Base-by-base conservation (phyloP, 2,329 filamentous ascomycete genomes). In the Colletotrichum phormii region DNA sequence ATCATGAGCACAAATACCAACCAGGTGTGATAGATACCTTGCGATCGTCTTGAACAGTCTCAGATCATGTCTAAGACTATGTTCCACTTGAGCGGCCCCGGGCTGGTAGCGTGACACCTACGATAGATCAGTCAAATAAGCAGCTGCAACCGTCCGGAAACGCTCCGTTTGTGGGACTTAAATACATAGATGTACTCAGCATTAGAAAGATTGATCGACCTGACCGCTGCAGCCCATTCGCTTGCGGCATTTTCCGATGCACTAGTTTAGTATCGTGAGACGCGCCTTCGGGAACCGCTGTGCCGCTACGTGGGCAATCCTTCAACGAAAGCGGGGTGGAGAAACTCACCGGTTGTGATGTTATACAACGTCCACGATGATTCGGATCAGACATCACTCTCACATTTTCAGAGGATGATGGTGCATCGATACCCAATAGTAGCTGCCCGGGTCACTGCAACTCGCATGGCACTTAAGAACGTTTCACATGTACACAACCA, bases 21-120 rank as follows among this genome's bases (percentile, higher is more conserved):
- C 24, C 46, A 61, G 4, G 11, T 18, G 11, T 42, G n/a, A 49
- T 51, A 49, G 31, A 37, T 37, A 49, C 22, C 26, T 29, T 18
- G 26, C 11, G 58, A 69, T 54, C n/a, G 33, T 22, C 31, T 42
- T 22, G 31, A 6, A 37, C 65, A 70, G 66, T 72, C 70, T 70
- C 64, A 64, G 70, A 69, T 64, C 2, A 7, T 70, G 66, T 72
- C 66, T 70, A 13, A 33, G 46, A 64, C 35, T 22, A n/a, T 55
- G 29, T 55, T 26, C 24, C 66, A 64, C 66, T n/a, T 22, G 18
- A 22, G 18, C 7, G 18, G 42, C 42, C 42, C 37, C 37, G 37
- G 37, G 37, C 5, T 42, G 18, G 42, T 49, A n/a, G 18, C 18
- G 42, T 22, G 18, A 49, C 18, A 55, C 35, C 22, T n/a, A 15